Evolutionary conservation across 2,329 filamentous ascomycete species (phyloP), one percentile per base, ranked within the genome.

Genomic region (Trichoderma aggressivum): DNA sequence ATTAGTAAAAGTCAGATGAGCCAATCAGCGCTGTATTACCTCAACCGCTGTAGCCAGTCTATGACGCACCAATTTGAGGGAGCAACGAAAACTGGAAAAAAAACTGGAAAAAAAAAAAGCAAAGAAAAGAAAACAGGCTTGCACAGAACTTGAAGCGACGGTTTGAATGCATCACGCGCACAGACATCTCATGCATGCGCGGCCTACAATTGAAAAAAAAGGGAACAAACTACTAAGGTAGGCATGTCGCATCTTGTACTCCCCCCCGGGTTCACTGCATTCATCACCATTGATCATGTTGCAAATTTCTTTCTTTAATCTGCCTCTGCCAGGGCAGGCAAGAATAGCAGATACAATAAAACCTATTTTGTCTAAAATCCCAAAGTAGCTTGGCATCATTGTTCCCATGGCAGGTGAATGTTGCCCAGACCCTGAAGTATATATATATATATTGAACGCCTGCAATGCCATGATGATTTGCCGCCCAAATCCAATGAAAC

Each of bases 391-490:
- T 50, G 55, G 65, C 65, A 68, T 60, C 65, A 50, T 66, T 59
- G 55, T 68, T 55, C 36, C 65, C 65, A 59, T 60, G 55, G 58
- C 36, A 43, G 34, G 32, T 39, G 28, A 50, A 56, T 53, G 43
- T 58, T 53, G 70, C 70, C 70, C 36, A 47, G 55, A 62, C 64
- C 58, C 64, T 64, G 32, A 58, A 71, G 56, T 71, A 56, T 71
- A 71, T 71, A 62, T 59, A 59, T 59, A 59, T 71, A 71, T 69
- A 71, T 69, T 39, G 36, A 72, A 72, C 70, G 70, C 70, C 70
- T 59, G 59, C 59, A 64, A 72, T 72, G 66, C 70, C 70, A 61
- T 65, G 43, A 36, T 70, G 50, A 67, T 70, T 39, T 62, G 66
- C 70, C 66, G 34, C 50, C 70, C 70, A 59, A 65, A n/a, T 21